These are phyloP conservation scores for Fusarium sp. DNA, from an alignment of 2,329 filamentous ascomycete genomes.

Conservation along the genomic window DNA sequence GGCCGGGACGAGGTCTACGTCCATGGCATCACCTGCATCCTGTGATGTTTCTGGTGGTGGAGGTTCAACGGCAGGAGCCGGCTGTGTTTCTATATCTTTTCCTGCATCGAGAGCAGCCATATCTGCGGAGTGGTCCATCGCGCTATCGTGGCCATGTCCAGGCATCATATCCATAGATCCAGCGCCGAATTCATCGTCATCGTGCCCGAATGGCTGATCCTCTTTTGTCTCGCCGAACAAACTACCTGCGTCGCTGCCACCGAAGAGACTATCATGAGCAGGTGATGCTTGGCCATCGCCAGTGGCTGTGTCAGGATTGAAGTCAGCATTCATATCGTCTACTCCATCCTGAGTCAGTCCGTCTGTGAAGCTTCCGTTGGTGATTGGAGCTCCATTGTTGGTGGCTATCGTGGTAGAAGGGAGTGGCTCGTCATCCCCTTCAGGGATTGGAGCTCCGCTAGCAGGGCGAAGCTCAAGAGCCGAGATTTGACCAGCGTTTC, in stretches of 20 bases:
- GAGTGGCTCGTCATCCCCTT: conserved; percentile 70
- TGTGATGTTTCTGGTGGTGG: conserved; percentile 20
- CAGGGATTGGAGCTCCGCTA: conserved; percentile 79
- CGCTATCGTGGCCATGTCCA: conserved; percentile 53
- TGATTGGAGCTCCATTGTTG: conserved; percentile 73
- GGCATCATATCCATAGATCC: conserved; percentile 70
- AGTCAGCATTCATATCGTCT: conserved; percentile 39
- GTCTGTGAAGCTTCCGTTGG: conserved; percentile 60
- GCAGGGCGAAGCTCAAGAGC: conserved; percentile 86
- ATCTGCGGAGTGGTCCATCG: conserved; percentile 57
- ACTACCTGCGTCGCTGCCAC: conserved; percentile 81
- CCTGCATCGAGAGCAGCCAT: conserved; percentile 52
- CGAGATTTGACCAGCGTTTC: conserved; percentile 85
- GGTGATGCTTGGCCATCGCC: conserved; percentile 72
- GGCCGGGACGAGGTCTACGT: conserved; percentile 42
- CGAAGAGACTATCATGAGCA: conserved; percentile 83
- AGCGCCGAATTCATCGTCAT: conserved; percentile 85
- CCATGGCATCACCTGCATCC: conserved; percentile 45
- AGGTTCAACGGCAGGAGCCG: conserved; percentile 38
- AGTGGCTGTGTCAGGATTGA: conserved; percentile 28
- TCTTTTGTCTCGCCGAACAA: conserved; percentile 83
- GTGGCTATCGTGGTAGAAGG: conserved; percentile 77
- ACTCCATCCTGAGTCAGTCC: conserved; percentile 35
- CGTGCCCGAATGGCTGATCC: conserved; percentile 75
- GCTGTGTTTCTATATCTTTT: conserved; percentile 45